Evolutionary conservation across 495 filamentous ascomycete species (phyloP).

Genomic region (Aspergillus bertholletiae): DNA sequence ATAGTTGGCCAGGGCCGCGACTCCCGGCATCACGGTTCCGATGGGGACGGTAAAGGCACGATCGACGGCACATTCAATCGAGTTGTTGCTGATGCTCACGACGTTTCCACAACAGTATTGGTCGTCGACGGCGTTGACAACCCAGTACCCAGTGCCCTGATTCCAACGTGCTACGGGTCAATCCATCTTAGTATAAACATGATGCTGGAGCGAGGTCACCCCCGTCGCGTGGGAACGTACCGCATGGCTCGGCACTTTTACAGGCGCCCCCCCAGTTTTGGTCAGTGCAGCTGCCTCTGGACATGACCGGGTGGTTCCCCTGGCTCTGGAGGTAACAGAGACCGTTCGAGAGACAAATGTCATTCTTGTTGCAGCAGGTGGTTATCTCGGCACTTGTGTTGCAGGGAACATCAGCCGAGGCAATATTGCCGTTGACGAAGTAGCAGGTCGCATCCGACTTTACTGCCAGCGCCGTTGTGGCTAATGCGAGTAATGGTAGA

Average conservation of each 20-base stretch:
- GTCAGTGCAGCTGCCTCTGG: constrained; percentile 2
- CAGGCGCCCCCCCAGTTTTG: not conserved
- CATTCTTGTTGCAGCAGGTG: constrained; percentile 5
- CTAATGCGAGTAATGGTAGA: not conserved
- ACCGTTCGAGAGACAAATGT: constrained; percentile 2
- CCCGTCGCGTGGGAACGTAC: no score
- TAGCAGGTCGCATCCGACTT: not conserved
- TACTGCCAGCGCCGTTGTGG: not conserved
- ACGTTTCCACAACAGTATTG: not conserved
- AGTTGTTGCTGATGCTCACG: not conserved
- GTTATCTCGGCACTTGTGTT: not conserved
- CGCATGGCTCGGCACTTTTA: not conserved
- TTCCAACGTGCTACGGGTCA: not conserved
- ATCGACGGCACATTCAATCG: not conserved
- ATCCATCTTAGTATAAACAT: not conserved
- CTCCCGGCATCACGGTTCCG: not conserved
- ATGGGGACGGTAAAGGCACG: not conserved
- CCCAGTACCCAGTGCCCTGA: not conserved
- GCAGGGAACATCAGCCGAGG: not conserved
- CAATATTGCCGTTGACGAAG: constrained; percentile 1
- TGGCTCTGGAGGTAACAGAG: not conserved
- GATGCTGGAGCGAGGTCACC: no score
- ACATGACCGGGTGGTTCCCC: not conserved
- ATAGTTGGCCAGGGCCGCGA: not conserved
- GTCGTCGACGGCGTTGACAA: not conserved